These are phyloP conservation scores for Noccaea bulbosa DNA, from an alignment of 345 rosid genomes.

Conservation along the genomic window DNA sequence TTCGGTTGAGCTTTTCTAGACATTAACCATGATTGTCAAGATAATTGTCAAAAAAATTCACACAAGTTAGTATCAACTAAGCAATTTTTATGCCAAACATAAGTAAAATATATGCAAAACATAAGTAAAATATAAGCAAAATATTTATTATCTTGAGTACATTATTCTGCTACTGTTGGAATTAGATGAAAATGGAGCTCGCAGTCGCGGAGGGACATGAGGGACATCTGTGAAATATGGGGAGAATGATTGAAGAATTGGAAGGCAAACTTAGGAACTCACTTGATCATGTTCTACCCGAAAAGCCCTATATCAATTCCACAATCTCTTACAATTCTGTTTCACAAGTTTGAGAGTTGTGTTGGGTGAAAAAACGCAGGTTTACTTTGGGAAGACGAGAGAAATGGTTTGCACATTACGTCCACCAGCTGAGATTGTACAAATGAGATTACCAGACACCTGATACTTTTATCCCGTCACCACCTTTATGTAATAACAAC, in stretches of 20 bases:
- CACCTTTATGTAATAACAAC: constrained; percentile 15
- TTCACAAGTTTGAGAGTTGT: not conserved
- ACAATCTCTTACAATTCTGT: not conserved
- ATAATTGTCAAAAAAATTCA: no score
- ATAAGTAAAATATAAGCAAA: no score
- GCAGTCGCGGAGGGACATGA: constrained; percentile 81
- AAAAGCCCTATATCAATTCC: no score
- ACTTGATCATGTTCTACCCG: constrained; percentile 73
- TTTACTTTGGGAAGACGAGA: constrained; percentile 95
- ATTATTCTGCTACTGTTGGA: constrained; percentile 20
- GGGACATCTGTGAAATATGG: constrained; percentile 98
- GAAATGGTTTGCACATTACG: constrained; percentile 96
- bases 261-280: constrained; percentile 95
- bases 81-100: no score
- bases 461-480: constrained; percentile 29
- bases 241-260: constrained; percentile 98
- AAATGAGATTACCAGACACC: constrained; percentile 68
- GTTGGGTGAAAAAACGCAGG: constrained; percentile 53
- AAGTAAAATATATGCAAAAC: no score
- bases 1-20: no score
- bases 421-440: constrained; percentile 77
- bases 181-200: constrained; percentile 88
- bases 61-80: no score
- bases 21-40: no score
- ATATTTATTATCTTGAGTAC: no score